Conservation (phyloP, 331 rosid genomes). For the Malus hybrid region DNA sequence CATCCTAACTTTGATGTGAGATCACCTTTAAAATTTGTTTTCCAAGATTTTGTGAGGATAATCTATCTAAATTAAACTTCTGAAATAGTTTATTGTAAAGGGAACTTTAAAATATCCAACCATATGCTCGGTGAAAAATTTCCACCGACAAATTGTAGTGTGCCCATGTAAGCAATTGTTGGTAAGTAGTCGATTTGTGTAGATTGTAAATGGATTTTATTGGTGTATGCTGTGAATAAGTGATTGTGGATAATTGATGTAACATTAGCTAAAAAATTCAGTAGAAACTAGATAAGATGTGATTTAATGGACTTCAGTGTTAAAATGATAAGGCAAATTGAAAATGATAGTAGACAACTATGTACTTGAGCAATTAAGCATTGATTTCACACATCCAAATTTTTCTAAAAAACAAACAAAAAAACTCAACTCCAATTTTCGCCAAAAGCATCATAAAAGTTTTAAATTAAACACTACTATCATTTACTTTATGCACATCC, state of each 20-base stretch:
- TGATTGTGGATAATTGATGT: background rate
- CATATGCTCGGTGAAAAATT: too few species aligned
- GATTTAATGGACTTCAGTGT: background rate
- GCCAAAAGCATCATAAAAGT: background rate
- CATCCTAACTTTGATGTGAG: background rate
- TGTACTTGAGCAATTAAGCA: background rate
- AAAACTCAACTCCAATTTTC: background rate
- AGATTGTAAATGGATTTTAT: background rate
- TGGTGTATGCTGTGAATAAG: background rate
- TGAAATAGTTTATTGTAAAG: too few species aligned
- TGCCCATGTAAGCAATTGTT: background rate
- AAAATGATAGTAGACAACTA: background rate
- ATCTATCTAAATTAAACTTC: too few species aligned
- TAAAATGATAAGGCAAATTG: background rate
- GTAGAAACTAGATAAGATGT: too few species aligned
- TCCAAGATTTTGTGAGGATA: background rate
- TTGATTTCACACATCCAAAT: background rate
- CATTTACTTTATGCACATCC: background rate
- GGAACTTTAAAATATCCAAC: too few species aligned
- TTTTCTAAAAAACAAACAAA: background rate
- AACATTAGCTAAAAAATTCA: background rate
- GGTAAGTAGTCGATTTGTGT: background rate
- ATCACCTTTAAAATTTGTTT: background rate
- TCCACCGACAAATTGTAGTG: background rate
- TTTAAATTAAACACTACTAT: background rate